Evolutionary conservation across 2,329 filamentous ascomycete genomes (phyloP).

Genomic region (Alternaria brassicae): DNA sequence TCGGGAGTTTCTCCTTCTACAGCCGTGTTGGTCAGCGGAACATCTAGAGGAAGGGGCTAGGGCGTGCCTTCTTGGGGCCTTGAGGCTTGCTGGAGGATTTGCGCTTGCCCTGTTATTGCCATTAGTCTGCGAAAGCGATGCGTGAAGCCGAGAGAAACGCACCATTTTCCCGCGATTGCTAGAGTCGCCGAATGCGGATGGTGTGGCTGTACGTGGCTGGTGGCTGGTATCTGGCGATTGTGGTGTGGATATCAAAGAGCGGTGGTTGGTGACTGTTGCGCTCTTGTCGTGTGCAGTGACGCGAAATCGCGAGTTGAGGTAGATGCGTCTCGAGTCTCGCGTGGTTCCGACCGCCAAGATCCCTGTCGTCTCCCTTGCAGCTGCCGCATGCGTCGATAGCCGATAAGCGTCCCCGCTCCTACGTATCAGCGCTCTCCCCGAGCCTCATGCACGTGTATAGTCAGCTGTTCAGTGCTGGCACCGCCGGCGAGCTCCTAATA

Average conservation of each 20-base stretch:
- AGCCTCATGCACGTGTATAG: slow-evolving; percentile 24
- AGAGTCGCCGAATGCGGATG: neutral
- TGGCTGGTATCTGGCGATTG: neutral
- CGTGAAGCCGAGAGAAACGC: slow-evolving; percentile 12
- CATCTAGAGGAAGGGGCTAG: neutral
- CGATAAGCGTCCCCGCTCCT: slow-evolving; percentile 42
- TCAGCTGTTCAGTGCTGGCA: slow-evolving; percentile 23
- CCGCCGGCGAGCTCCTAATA: slow-evolving; percentile 22
- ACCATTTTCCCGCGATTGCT: slow-evolving; percentile 27
- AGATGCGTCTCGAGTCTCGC: slow-evolving; percentile 13
- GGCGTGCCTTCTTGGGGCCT: slow-evolving; percentile 78
- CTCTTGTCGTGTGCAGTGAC: slow-evolving; percentile 15
- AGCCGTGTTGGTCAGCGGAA: slow-evolving; percentile 16
- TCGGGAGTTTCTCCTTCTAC: slow-evolving; percentile 71
- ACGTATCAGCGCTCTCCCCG: slow-evolving; percentile 32
- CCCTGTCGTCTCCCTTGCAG: slow-evolving; percentile 29
- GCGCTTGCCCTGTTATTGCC: slow-evolving; percentile 74
- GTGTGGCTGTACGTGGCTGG: neutral
- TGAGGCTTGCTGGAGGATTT: slow-evolving; percentile 83
- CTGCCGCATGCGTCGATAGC: slow-evolving; percentile 32
- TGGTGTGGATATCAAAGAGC: neutral
- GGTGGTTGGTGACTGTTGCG: neutral
- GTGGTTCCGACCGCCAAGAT: slow-evolving; percentile 35
- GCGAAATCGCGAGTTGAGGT: slow-evolving; percentile 16
- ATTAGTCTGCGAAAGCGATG: slow-evolving; percentile 34